Conservation (phyloP, 208 protist genomes). For the Lotmaria passim region DNA sequence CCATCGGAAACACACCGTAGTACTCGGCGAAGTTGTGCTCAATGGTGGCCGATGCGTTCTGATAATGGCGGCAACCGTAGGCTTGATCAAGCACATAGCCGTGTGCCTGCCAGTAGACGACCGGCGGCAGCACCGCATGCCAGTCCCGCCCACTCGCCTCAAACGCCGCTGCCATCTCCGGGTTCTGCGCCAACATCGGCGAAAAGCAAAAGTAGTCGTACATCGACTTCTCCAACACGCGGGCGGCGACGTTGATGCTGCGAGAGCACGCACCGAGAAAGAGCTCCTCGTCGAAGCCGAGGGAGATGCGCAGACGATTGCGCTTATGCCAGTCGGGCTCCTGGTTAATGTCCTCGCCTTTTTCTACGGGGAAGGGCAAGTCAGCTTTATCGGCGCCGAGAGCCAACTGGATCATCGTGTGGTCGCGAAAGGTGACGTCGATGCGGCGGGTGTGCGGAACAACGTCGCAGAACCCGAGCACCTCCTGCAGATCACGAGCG, state of each 20-base stretch:
- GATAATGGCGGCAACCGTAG: slow-evolving; percentile 54
- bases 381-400: slow-evolving; percentile 57
- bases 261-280: slow-evolving; percentile 57
- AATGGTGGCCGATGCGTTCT: slow-evolving; percentile 55
- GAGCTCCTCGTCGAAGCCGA: slow-evolving; percentile 87
- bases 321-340: slow-evolving; percentile 72
- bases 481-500: slow-evolving; percentile 53
- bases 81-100: slow-evolving; percentile 45
- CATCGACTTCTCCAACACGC: slow-evolving; percentile 63
- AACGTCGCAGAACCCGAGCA: slow-evolving; percentile 67
- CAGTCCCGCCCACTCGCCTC: slow-evolving; percentile 26
- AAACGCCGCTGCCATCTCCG: slow-evolving; percentile 27
- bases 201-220: slow-evolving; percentile 45
- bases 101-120: slow-evolving; percentile 85
- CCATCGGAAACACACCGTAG: slow-evolving; percentile 72
- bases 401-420: slow-evolving; percentile 65
- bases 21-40: slow-evolving; percentile 68
- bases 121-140: slow-evolving; percentile 54
- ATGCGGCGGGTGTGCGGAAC: slow-evolving; percentile 54
- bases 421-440: slow-evolving; percentile 75
- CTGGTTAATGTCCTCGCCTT: slow-evolving; percentile 31
- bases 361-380: slow-evolving; percentile 22
- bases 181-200: slow-evolving; percentile 12
- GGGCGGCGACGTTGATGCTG: slow-evolving; percentile 58
- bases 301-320: slow-evolving; percentile 81